Base-by-base conservation (phyloP, 1,139 yeast genomes). In the Saccharomyces hybrid region DNA sequence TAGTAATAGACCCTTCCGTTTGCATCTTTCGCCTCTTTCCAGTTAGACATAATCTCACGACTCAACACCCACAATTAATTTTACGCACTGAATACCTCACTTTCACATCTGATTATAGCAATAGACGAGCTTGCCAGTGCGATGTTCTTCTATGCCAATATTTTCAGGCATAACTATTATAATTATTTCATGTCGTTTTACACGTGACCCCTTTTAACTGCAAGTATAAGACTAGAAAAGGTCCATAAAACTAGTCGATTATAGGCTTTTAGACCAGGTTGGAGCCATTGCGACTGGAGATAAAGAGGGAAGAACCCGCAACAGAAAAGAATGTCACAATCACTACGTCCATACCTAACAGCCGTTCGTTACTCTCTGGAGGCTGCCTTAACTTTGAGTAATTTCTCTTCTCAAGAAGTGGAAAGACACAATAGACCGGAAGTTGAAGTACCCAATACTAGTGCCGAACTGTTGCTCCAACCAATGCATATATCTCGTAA, bases 401-500 rank as follows among this genome's bases (percentile, higher is more conserved):
- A 91, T 74, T 95, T 95, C 71, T 87, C 97, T 26, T 91, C 98
- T 9, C 96, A 91, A 71, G 80, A 88, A 57, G 96, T 88, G n/a
- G 99, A 93, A 74, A 85, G 99, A 72, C 99, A 93, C 76, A 93
- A 93, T 73, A 82, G 95, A 60, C 99, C 99, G 4, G 99, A 93
- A 71, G 85, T 93, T 51, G 99, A 93, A 72, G 93, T 88, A 48
- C 59, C 64, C 25, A 83, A 85, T 61, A 80, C 81, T 61, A 77
- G 87, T 49, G 85, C 87, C 9, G 97, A 91, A 71, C 85, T 93
- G 57, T 74, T 93, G 58, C 78, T 93, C 67, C 91, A 91, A 66
- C 95, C 97, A 31, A 84, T 93, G 84, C 81, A 85, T 58, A 85
- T 93, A 63, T 85, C 96, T 3, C 83, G 99, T 73, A 93, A 95